Base-by-base conservation (phyloP, 306 rosid genomes). In the Citrullus mucosospermus region DNA sequence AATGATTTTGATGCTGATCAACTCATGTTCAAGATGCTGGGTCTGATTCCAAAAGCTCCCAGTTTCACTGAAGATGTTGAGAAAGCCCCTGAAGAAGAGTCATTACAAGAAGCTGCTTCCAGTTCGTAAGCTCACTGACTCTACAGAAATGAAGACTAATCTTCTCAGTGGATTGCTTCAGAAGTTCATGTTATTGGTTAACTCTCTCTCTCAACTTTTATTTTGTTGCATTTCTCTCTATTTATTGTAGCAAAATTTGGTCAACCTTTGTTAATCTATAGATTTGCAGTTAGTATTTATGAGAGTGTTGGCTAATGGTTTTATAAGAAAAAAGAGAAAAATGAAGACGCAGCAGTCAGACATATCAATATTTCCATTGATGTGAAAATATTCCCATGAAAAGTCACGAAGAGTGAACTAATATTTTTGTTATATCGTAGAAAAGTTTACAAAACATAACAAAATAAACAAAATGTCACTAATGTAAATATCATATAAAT, bases 1-100 rank as follows among this genome's bases (percentile, higher is more conserved):
- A 95, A 95, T 38, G 97, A 95, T 79, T 95, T 92, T 71, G 96
- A 95, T 83, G 90, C 93, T 15, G 98, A 95, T 84, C 96, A 93
- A 84, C 83, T 78, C 20, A 88, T 88, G 91, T 88, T 88, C 84
- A 88, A 83, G 83, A 59, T 85, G 65, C 86, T 88, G 30, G 91
- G 89, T 28, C 75, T 88, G 28, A 74, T 68, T 51, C 89, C 91
- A 41, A 88, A 88, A 70, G 79, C 89, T 75, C 89, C 91, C 57
- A 78, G 78, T 70, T 85, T 88, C 80, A 39, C 39, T 1, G 85
- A 81, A 34, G 82, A 68, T 6, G 59, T 55, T 6, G 65, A 80
- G 38, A 79, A 75, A 18, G 77, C 69, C 3, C 18, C 63, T 5
- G 83, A 80, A 54, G 79, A 63, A 28, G 82, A 77, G 51, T 81